Evolutionary conservation across 177 flowering plant species (phyloP).

Genomic region (Vitis hybrid): DNA sequence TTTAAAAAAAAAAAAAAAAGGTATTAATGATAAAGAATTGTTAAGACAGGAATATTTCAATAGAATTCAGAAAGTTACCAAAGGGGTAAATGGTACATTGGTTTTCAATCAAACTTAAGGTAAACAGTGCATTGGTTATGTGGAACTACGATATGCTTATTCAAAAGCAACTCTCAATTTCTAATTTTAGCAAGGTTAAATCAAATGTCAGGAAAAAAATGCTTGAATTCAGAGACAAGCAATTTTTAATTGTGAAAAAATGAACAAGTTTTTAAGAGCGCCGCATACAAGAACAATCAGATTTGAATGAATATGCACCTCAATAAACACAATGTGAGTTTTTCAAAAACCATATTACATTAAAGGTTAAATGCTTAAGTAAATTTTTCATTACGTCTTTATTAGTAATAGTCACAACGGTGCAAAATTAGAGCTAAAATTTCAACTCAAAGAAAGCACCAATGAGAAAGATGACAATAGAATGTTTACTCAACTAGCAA

Average conservation of each 20-base stretch:
- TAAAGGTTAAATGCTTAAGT: too few species aligned
- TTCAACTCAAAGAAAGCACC: neutral
- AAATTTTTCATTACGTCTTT: neutral
- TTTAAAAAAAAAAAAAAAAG: neutral
- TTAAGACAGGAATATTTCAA: neutral
- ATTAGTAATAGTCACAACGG: neutral
- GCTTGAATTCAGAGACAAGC: too few species aligned
- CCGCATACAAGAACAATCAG: neutral
- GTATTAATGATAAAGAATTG: neutral
- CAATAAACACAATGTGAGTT: neutral
- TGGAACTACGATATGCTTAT: too few species aligned
- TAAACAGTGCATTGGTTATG: neutral
- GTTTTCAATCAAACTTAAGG: neutral
- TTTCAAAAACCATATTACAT: too few species aligned
- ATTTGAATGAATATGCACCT: neutral
- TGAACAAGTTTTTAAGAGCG: too few species aligned
- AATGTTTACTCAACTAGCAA: neutral
- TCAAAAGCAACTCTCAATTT: too few species aligned
- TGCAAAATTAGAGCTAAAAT: neutral
- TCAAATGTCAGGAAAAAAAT: too few species aligned
- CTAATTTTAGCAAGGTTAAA: too few species aligned
- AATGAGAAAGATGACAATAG: neutral
- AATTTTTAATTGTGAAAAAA: too few species aligned
- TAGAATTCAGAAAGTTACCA: neutral
- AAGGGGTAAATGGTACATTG: neutral